Evolutionary conservation across 1,284 basidiomycete species (phyloP).

Genomic region (Apiotrichum brassicae): DNA sequence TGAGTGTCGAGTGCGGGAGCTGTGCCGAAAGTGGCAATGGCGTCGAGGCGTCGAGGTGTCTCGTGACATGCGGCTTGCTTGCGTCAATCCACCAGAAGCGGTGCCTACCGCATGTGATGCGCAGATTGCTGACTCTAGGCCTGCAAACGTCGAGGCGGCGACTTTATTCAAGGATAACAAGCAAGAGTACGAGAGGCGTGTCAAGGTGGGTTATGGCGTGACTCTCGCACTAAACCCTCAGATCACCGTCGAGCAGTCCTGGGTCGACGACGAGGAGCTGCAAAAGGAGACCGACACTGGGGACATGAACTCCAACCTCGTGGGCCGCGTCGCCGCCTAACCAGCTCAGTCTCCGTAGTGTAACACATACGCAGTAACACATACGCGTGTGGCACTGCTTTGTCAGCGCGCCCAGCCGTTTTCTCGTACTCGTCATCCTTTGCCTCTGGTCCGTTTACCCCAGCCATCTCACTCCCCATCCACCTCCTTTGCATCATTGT

Average conservation of each 20-base stretch:
- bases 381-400: no score
- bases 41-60: no score
- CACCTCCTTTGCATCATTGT: constrained; percentile 3
- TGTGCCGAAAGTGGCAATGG: no score
- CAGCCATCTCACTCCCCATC: neutral
- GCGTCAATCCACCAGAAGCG: no score
- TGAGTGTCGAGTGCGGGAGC: constrained; percentile 43
- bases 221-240: constrained; percentile 1
- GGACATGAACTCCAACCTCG: constrained; percentile 1
- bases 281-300: constrained; percentile 29
- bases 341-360: no score
- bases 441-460: neutral
- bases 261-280: constrained; percentile 32
- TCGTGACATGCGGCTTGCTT: no score
- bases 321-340: constrained; percentile 2
- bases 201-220: constrained; percentile 55
- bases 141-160: constrained; percentile 95
- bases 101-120: no score
- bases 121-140: constrained; percentile 58
- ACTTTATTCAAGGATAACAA: constrained; percentile 94
- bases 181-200: constrained; percentile 92
- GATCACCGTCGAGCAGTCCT: constrained; percentile 37
- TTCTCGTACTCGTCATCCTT: no score
- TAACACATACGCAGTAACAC: no score
- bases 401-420: no score